Base-by-base conservation (phyloP, 345 rosid genomes). In the Sapria himalayana region DNA sequence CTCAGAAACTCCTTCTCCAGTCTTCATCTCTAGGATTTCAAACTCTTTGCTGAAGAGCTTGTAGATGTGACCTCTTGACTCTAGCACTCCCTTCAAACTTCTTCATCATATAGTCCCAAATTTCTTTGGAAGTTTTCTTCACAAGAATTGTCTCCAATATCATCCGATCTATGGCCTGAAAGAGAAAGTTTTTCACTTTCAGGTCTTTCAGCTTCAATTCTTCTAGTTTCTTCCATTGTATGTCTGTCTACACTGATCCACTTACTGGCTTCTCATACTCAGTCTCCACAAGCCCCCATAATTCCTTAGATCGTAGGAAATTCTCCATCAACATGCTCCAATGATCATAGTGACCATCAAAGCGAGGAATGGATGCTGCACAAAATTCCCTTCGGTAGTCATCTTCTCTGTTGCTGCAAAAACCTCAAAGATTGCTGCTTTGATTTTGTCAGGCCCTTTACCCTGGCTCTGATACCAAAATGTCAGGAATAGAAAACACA, bases 121-220 rank as follows among this genome's bases (percentile, higher is more conserved):
- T 44, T 1, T 44, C 25, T 20, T 44, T 41, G 5, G 48, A 10
- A 29, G 21, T 29, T 6, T 19, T 38, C 18, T 44, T 32, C 25
- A 29, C 9, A 7, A 44, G 24, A 29, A 43, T 27, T 14, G 47
- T 29, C 15, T 43, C 47, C 4, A 43, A 17, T 16, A 27, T 16
- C 4, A 16, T 33, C 4, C 9, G 22, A 12, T 43, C 22, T 4
- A 43, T 43, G 3, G 36, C 22, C 9, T 25, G 15, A 9, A 43
- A 29, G 23, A 43, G 23, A 25, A 25, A 25, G 12, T 43, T 43
- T 24, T 43, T 16, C 15, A 25, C 32, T 15, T 42, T 23, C 14
- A 25, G 14, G 22, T 23, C 33, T 5, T 22, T 39, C 16, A 19
- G 4, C 27, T 22, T 21, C 16, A 41, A 9, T 11, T 5, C 31